A percentile compares a stretch with the other conserved stretches of the same genome.
These are phyloP conservation scores for Aspergillus pseudonomiae DNA, from an alignment of 2,329 filamentous ascomycete species.

Conservation along the genomic window DNA sequence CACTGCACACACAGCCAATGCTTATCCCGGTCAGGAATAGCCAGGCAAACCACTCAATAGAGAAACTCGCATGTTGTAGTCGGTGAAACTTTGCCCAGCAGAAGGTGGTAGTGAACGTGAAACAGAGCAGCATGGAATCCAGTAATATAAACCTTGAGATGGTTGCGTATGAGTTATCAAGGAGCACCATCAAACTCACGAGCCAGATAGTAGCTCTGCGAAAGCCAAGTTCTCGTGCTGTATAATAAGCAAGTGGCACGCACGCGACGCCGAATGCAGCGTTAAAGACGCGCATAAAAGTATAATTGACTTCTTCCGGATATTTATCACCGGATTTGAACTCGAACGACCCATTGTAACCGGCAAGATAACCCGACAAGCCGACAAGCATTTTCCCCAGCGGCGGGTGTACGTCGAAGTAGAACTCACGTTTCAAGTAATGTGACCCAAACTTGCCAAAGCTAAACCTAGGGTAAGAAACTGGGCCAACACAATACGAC, in stretches of 20 bases:
- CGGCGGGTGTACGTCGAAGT: slow-evolving; percentile 96
- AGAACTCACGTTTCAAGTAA: slow-evolving; percentile 98
- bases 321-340: slow-evolving; percentile 99
- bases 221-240: slow-evolving; percentile 86
- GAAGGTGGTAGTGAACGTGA: slow-evolving; percentile 95
- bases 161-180: slow-evolving; percentile 98
- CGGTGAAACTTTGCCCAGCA: slow-evolving; percentile 98
- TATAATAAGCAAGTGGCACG: slow-evolving; percentile 92
- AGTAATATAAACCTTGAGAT: slow-evolving; percentile 98
- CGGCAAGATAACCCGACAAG: slow-evolving; percentile 90
- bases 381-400: slow-evolving; percentile 98
- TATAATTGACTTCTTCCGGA: slow-evolving; percentile 90
- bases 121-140: slow-evolving; percentile 97
- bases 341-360: slow-evolving; percentile 98
- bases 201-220: slow-evolving; percentile 89
- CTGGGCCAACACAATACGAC: neutral
- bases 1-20: slow-evolving; percentile 96
- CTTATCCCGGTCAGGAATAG: slow-evolving; percentile 89
- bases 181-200: slow-evolving; percentile 93
- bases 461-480: slow-evolving; percentile 28
- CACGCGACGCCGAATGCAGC: slow-evolving; percentile 90
- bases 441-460: slow-evolving; percentile 91
- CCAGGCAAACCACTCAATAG: slow-evolving; percentile 92
- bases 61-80: slow-evolving; percentile 82
- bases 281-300: slow-evolving; percentile 98